phyloP scores from a whole-genome alignment of 2,329 filamentous ascomycete species.

The Colletotrichum endophyticum region DNA sequence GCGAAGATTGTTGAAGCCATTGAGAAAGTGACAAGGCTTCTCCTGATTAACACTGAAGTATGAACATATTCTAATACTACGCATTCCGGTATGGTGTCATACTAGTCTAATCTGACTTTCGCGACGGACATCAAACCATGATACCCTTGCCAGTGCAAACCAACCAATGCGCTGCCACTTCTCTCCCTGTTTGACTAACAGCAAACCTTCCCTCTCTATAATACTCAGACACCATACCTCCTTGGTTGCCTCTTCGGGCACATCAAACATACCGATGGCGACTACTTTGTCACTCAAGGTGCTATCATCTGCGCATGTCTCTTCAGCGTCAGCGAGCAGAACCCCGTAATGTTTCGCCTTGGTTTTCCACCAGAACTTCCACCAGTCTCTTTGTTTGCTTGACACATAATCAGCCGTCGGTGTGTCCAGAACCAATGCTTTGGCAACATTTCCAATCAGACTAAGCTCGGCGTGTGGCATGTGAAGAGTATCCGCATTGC shows the following conservation, averaged over 20 bases:
- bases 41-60: neutral
- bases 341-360: neutral
- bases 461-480: neutral
- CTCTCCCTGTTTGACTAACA: neutral
- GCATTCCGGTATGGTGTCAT: neutral
- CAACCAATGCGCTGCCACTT: neutral
- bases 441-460: neutral
- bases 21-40: neutral
- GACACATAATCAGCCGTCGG: neutral
- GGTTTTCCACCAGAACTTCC: neutral
- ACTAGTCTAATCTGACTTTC: neutral
- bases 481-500: neutral
- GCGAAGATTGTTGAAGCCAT: neutral
- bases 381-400: neutral
- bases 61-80: neutral
- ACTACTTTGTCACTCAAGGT: neutral
- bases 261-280: neutral
- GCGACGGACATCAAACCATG: neutral
- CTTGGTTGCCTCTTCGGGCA: neutral
- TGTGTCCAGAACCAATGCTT: neutral
- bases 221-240: neutral
- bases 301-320: neutral
- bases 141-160: neutral
- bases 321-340: neutral
- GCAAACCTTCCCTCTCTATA: neutral